Base-by-base conservation (phyloP, 1,284 basidiomycete species). In the Thelephora terrestris region DNA sequence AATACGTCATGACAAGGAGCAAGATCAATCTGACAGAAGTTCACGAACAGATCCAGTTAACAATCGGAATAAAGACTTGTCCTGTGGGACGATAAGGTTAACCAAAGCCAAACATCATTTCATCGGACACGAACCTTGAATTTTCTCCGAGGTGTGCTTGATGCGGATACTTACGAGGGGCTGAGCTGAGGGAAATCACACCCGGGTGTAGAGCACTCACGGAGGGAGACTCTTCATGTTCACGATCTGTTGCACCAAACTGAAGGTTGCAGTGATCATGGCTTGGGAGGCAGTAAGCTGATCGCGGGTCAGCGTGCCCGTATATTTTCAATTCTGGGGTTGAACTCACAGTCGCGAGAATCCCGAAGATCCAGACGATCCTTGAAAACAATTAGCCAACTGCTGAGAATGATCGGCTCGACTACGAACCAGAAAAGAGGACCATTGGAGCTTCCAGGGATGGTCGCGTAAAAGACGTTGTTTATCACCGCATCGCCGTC, bases 201-300 rank as follows among this genome's bases (percentile, higher is more conserved):
- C 14, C 10, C 10, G 20, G 7, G 14, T 27, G 18, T 12, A 20
- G 47, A 2, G 1, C n/a, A 54, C 56, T 29, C 54, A 69, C 47
- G 76, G 71, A 2, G 78, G 78, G 50, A 84, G 71, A 46, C 70
- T 70, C 49, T 75, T 74, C 60, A 75, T 70, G 55, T 78, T 77
- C 51, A 83, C 73, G 35, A 83, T 63, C 62, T 85, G 81, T 52
- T 83, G 79, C 14, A 76, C 57, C 29, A 84, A 64, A 54, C 74
- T 78, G 67, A 84, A 85, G 0, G 76, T 76, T 0, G 78, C 81
- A 0, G 81, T 79, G 54, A 85, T 83, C 73, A 84, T 72, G 7
- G 81, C 78, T 65, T 81, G 78, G 1, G 78, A 79, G 2, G 77
- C 77, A 27, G 78, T 73, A 37, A 78, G 63, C 75, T 77, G 48